Evolutionary conservation across 1,139 yeast genomes (phyloP).

Genomic region (Suhomyces bolitotheri): DNA sequence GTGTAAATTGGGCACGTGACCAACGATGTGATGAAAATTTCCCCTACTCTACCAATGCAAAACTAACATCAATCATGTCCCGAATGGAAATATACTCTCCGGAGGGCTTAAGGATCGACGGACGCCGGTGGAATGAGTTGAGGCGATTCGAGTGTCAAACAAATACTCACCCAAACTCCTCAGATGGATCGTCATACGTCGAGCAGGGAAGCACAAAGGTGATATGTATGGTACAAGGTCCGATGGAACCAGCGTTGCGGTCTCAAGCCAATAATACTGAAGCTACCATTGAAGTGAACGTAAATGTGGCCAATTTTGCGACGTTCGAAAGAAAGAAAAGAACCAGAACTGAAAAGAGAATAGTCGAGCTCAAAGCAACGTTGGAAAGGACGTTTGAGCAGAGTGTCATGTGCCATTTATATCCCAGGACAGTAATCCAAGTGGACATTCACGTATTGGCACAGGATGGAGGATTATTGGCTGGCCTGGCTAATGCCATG

Average conservation of each 20-base stretch:
- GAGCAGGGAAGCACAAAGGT: conserved; percentile 94
- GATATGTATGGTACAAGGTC: conserved; percentile 84
- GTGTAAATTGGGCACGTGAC: conserved; percentile 4
- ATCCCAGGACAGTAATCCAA: conserved; percentile 80
- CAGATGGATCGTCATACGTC: conserved; percentile 90
- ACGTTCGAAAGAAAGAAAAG: conserved; percentile 74
- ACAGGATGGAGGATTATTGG: conserved; percentile 86
- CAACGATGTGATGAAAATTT: conserved; percentile 8
- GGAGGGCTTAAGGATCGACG: conserved; percentile 89
- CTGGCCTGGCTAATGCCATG: conserved; percentile 82
- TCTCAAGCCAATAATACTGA: conserved; percentile 46
- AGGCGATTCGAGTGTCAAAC: conserved; percentile 78
- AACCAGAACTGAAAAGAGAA: conserved; percentile 62
- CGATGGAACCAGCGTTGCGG: conserved; percentile 70
- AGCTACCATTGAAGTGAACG: conserved; percentile 63
- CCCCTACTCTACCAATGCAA: background rate
- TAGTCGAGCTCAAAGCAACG: conserved; percentile 73
- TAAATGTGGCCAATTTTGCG: conserved; percentile 80
- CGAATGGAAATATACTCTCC: conserved; percentile 85
- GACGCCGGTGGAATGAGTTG: conserved; percentile 92
- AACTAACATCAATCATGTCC: conserved; percentile 7
- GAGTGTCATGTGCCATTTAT: conserved; percentile 70
- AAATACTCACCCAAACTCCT: conserved; percentile 83
- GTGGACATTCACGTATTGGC: conserved; percentile 76
- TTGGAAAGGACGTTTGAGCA: conserved; percentile 80